Evolutionary conservation across 1,139 yeast genomes (phyloP), one percentile per base, ranked within the genome.

Genomic region (Hansenula anomala): DNA sequence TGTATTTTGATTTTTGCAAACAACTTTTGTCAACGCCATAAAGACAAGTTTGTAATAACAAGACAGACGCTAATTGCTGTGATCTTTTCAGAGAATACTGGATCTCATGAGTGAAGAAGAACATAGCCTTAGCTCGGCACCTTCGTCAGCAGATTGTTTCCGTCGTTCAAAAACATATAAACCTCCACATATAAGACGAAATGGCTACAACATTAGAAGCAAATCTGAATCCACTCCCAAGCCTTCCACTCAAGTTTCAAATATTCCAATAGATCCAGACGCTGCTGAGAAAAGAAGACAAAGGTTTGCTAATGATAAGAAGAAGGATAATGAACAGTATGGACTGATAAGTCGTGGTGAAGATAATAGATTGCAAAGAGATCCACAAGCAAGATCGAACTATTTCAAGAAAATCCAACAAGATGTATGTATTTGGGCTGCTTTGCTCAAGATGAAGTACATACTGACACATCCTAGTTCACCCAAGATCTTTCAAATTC

Each of bases 291-390:
- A 37, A 20, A 38, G 59, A 25, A 36, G 40, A 30, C 43, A 34
- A 20, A 38, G 51, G 31, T 55, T 55, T 28, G 34, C 30, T 3
- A 37, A 16, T 1, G 36, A 38, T 2, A 20, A 36, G 4, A 36
- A 37, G 4, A 45, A 51, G 16, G 37, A 45, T 14, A 41, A 38
- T 7, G 33, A 37, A 2, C 59, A 58, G 3, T 76, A 70, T 48
- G 86, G 86, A 1, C 63, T 70, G 33, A 59, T 75, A 2, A 78
- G 85, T 46, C 60, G 85, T 38, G 85, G 85, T 1, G 83, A 77
- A 40, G 83, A 75, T 44, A 55, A 56, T 36, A 54, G 74, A 31
- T 59, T 79, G 22, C 78, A 73, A 44, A 49, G 61, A n/a, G 73
- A 72, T 47, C 43, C 50, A 6, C 41, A 46, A 6, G 75, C 67